These are phyloP conservation scores for Lactarius hatsudake DNA, from an alignment of 768 basidiomycete species.

Conservation along the genomic window DNA sequence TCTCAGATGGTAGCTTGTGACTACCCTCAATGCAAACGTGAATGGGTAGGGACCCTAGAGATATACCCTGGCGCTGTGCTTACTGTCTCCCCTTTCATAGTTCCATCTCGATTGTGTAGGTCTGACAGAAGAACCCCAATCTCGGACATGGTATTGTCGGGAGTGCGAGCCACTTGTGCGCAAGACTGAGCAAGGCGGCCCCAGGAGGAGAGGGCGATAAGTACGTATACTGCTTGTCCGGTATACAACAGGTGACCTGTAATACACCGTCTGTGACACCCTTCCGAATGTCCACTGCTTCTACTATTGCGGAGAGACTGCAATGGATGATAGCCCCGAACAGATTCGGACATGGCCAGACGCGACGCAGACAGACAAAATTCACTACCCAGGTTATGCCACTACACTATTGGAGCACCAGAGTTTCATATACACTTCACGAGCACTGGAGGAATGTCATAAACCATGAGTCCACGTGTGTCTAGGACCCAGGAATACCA, in stretches of 20 bases:
- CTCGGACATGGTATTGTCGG: conserved; percentile 66
- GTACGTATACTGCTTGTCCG: not conserved
- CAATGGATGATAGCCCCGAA: not conserved
- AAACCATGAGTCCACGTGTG: too few species aligned
- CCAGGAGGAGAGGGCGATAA: conserved; percentile 36
- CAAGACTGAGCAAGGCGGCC: conserved; percentile 33
- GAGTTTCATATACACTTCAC: too few species aligned
- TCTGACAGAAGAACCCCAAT: conserved; percentile 52
- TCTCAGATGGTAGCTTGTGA: conserved; percentile 87
- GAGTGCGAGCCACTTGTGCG: conserved; percentile 44
- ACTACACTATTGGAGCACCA: too few species aligned
- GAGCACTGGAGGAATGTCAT: too few species aligned
- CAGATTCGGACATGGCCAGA: not conserved
- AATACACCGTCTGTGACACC: not conserved
- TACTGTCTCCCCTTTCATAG: conserved; percentile 36
- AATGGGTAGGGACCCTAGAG: conserved; percentile 66
- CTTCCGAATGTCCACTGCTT: conserved; percentile 4
- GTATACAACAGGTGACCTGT: not conserved
- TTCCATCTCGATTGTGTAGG: conserved; percentile 73
- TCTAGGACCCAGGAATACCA: too few species aligned
- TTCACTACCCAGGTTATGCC: too few species aligned
- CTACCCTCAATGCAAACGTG: conserved; percentile 58
- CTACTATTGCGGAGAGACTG: not conserved
- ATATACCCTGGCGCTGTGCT: not conserved
- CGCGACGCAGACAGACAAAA: too few species aligned